Evolutionary conservation across 345 rosid species (phyloP), one percentile per base, ranked within the genome.

Genomic region (Cardiospermum halicacabum): DNA sequence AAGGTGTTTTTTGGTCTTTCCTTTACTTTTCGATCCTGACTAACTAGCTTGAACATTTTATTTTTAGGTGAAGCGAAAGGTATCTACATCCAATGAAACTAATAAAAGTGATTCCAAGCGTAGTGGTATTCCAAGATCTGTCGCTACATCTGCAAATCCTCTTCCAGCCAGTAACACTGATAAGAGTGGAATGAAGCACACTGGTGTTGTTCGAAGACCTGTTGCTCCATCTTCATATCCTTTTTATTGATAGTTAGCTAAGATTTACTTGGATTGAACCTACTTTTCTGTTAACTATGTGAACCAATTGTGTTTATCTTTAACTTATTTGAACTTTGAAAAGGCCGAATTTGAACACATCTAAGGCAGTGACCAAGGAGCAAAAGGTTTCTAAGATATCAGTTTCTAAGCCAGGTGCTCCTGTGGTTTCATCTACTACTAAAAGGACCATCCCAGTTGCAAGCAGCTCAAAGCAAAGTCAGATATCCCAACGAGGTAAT

Each of bases 81-180:
- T 83, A 43, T 72, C 72, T 57, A 42, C 85, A 56, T 68, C 78
- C 32, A 78, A 67, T 60, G 92, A 78, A 64, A 67, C 69, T 69
- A 80, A 75, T 60, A 79, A 81, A 74, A 87, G 85, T 63, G 85
- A 85, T 11, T 82, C 95, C 56, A 88, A 91, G 77, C 84, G 85
- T 43, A 79, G 87, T 49, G 89, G 88, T 56, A 74, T 82, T 32
- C 87, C 84, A 22, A 77, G 78, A 56, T 86, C 89, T 39, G 76
- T 65, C 64, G 69, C 78, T 32, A 72, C 86, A 72, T 77, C 92
- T 72, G 80, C 89, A 93, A 90, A 93, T 93, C 99, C 99, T 90
- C 88, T 62, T 64, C n/a, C n/a, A n/a, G n/a, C n/a, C n/a, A n/a
- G n/a, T n/a, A n/a, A n/a, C n/a, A n/a, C n/a, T n/a, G n/a, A n/a